phyloP scores from a whole-genome alignment of 139 green algal species.

The Auxenochlorella pyrenoidosa region DNA sequence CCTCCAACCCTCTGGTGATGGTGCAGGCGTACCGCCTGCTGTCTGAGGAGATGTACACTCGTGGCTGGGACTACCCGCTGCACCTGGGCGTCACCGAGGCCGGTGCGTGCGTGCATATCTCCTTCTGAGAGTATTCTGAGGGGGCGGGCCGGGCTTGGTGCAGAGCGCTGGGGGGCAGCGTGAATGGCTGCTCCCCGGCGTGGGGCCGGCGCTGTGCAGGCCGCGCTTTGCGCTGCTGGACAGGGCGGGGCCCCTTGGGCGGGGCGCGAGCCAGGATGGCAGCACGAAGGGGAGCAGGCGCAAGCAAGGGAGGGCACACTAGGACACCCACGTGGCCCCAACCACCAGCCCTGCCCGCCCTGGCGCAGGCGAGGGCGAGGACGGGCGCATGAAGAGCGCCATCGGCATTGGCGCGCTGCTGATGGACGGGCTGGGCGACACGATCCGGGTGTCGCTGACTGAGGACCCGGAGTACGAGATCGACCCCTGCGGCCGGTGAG shows the following conservation, averaged over 20 bases:
- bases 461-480: conserved; percentile 98
- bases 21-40: conserved; percentile 96
- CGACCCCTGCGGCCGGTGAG: conserved; percentile 86
- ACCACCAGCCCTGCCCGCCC: background rate
- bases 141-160: background rate
- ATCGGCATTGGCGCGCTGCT: conserved; percentile 98
- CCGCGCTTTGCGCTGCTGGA: background rate
- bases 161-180: background rate
- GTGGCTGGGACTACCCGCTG: conserved; percentile 97
- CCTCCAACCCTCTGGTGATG: conserved; percentile 98
- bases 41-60: conserved; percentile 91
- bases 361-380: conserved; percentile 93
- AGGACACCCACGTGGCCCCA: background rate
- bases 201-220: no score
- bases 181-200: no score
- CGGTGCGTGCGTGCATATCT: background rate
- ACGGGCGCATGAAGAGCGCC: conserved; percentile 98
- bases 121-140: background rate
- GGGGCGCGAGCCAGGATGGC: no score
- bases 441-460: conserved; percentile 95
- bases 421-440: conserved; percentile 98
- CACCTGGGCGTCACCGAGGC: conserved; percentile 94
- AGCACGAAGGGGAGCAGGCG: no score
- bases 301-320: no score
- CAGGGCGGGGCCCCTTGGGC: no score